Evolutionary conservation across 2,329 filamentous ascomycete species (phyloP).

Genomic region (Colletotrichum melonis): DNA sequence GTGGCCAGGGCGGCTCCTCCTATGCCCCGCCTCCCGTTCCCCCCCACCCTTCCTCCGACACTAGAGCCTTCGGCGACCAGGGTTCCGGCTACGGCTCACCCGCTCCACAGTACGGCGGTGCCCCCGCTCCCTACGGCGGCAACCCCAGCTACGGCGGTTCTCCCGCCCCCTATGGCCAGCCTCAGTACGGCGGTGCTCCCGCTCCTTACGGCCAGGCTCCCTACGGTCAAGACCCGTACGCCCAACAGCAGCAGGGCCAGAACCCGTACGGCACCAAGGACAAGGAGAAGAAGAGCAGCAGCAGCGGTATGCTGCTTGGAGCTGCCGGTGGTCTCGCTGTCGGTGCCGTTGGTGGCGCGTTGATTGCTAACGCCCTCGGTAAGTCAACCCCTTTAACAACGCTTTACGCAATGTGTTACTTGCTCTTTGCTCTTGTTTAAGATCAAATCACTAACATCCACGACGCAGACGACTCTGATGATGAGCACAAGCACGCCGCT

Average conservation of each 20-base stretch:
- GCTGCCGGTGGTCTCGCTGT: slow-evolving; percentile 69
- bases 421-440: not conserved
- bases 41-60: slow-evolving; percentile 15
- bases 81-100: slow-evolving; percentile 31
- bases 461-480: slow-evolving; percentile 34
- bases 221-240: slow-evolving; percentile 37
- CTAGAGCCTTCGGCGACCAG: slow-evolving; percentile 37
- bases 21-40: slow-evolving; percentile 25
- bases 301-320: slow-evolving; percentile 66
- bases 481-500: slow-evolving; percentile 33
- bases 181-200: slow-evolving; percentile 28
- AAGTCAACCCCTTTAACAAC: slow-evolving; percentile 41
- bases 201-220: slow-evolving; percentile 17
- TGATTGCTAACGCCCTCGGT: slow-evolving; percentile 68
- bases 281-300: slow-evolving; percentile 55
- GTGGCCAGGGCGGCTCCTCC: slow-evolving; percentile 21
- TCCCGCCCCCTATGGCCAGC: slow-evolving; percentile 24
- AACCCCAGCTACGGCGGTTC: slow-evolving; percentile 17
- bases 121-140: slow-evolving; percentile 24
- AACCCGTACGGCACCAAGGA: slow-evolving; percentile 41
- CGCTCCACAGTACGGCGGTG: slow-evolving; percentile 29
- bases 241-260: slow-evolving; percentile 21
- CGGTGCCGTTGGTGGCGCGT: slow-evolving; percentile 67
- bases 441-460: not conserved
- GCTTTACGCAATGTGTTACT: not conserved